Conservation (phyloP, 257 asterid species). For the Solanum peruvianum region DNA sequence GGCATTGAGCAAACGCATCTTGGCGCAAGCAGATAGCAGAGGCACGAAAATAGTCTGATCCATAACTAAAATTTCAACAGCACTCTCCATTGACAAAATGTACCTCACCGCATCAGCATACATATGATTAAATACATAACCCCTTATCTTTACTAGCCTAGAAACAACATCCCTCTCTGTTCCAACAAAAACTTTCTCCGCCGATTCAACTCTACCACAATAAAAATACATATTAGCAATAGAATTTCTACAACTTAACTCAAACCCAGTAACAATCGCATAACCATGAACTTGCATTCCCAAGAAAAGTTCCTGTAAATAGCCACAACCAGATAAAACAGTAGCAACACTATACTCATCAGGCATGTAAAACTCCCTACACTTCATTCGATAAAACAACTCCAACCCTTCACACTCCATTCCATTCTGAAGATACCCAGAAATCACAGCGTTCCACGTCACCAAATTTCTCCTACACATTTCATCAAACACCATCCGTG, state of each 20-base stretch:
- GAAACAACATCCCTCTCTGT: constrained; percentile 3
- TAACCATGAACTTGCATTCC: constrained; percentile 27
- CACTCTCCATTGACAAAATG: not conserved
- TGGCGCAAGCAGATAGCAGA: constrained; percentile 19
- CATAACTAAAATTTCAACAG: constrained; percentile 5
- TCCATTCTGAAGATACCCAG: constrained; percentile 21
- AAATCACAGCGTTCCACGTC: constrained; percentile 30
- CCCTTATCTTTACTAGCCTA: constrained; percentile 22
- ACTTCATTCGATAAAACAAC: constrained; percentile 19
- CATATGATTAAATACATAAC: constrained; percentile 12
- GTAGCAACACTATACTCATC: constrained; percentile 28
- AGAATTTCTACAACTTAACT: constrained; percentile 10
- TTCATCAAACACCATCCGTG: constrained; percentile 23
- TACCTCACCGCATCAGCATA: constrained; percentile 15
- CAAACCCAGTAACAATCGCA: constrained; percentile 16
- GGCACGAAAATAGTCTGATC: constrained; percentile 24
- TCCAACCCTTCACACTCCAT: constrained; percentile 8
- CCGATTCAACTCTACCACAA: constrained; percentile 14
- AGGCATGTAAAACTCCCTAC: constrained; percentile 9
- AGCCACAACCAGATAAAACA: constrained; percentile 13
- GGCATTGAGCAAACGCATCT: constrained; percentile 14
- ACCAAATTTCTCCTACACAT: constrained; percentile 22
- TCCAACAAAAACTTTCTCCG: constrained; percentile 14
- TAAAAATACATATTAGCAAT: constrained; percentile 25
- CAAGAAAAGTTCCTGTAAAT: constrained; percentile 6